Evolutionary conservation across 164 flowering plant species (phyloP).

Genomic region (Brasenia schreberi): DNA sequence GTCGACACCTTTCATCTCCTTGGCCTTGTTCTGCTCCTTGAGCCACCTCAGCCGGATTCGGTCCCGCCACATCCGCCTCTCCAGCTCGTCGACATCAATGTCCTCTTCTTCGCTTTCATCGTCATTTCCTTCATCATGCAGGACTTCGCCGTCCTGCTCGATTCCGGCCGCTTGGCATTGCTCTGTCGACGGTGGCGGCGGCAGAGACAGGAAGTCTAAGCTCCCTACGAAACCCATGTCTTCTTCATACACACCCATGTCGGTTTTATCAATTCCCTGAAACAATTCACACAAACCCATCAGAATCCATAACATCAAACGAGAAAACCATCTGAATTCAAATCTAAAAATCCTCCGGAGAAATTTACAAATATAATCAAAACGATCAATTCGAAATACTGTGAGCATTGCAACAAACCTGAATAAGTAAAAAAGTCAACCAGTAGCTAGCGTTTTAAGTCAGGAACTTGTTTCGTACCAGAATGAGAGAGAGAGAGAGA

Average conservation of each 20-base stretch:
- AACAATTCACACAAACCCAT: background rate
- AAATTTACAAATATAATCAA: too few species aligned
- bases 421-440: background rate
- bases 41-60: constrained; percentile 28
- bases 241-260: background rate
- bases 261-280: background rate
- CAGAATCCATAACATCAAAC: background rate
- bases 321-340: background rate
- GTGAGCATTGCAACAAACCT: background rate
- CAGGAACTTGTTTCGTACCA: background rate
- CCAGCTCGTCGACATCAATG: constrained; percentile 41
- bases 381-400: background rate
- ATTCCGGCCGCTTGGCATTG: background rate
- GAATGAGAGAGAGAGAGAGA: background rate
- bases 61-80: constrained; percentile 50
- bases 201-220: background rate
- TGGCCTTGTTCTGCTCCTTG: constrained; percentile 38
- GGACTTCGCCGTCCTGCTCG: background rate
- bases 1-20: constrained; percentile 19
- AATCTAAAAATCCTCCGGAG: too few species aligned
- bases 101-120: constrained; percentile 37
- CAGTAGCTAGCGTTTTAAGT: background rate
- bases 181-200: background rate
- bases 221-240: background rate
- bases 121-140: constrained; percentile 4